Conservation (phyloP, 2,329 filamentous ascomycete genomes). For the Hymenoscyphus linearis region DNA sequence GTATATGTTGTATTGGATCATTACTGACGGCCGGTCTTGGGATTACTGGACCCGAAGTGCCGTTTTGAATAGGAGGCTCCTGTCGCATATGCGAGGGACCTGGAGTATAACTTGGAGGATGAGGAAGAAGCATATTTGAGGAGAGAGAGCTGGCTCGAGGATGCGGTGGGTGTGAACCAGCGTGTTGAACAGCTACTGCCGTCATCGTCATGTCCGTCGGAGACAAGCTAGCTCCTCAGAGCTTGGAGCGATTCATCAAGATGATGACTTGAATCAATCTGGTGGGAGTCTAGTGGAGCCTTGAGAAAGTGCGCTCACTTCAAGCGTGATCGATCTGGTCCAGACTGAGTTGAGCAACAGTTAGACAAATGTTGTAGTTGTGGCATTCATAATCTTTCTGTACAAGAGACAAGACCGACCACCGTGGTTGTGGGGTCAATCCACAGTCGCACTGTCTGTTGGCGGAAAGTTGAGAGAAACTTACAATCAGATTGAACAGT, state of each 20-base stretch:
- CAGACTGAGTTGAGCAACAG: neutral
- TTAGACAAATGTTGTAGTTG: neutral
- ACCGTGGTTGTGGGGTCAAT: neutral
- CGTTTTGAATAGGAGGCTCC: constrained; percentile 22
- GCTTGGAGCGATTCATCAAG: constrained; percentile 20
- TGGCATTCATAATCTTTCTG: neutral
- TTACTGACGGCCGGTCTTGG: constrained; percentile 24
- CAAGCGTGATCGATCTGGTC: neutral
- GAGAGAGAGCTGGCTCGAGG: constrained; percentile 27
- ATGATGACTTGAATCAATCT: too few relatives aligned
- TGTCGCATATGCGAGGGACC: constrained; percentile 16
- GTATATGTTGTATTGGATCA: constrained; percentile 22
- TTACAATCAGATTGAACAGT: neutral
- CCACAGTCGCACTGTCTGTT: neutral
- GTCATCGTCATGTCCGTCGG: constrained; percentile 28
- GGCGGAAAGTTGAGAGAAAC: neutral
- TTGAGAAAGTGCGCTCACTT: neutral
- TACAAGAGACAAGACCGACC: too few relatives aligned
- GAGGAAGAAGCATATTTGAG: constrained; percentile 23
- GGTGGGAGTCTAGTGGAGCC: neutral
- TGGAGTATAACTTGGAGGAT: constrained; percentile 25
- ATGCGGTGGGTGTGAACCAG: constrained; percentile 27
- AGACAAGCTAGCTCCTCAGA: constrained; percentile 23
- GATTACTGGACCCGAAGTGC: constrained; percentile 16
- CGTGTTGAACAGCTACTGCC: constrained; percentile 30